Evolutionary conservation across 495 filamentous ascomycete genomes (phyloP), one percentile per base, ranked within the genome.

Genomic region (Aspergillus leporis): DNA sequence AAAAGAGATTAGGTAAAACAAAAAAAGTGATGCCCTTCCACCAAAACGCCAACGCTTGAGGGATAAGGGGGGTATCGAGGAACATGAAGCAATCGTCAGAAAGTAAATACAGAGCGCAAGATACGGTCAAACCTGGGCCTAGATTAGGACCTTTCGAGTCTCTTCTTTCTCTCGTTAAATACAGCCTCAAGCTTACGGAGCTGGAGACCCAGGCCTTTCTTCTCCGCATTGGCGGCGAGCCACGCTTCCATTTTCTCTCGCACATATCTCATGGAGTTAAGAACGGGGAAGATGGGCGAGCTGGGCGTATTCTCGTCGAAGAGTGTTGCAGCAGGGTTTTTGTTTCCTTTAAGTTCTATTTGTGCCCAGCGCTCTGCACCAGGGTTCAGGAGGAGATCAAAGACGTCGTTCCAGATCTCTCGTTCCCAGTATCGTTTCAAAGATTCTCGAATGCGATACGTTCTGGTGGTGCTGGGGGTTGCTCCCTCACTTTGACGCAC

Each of bases 351-450:
- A 1, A 58, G 70, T 50, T 85, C 85, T 40, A 86, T 75, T 61
- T 85, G 80, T 54, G 68, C 70, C 55, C 77, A 80, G 5, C 68
- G 68, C 14, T 77, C 73, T 0, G 66, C 59, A 3, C 79, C 78
- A 3, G 95, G 92, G 70, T 98, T 98, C 12, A 98, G 74, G 58
- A 98, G 70, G 48, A 98, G 63, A 64, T 94, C 91, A 71, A 98
- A 97, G 19, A 89, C 81, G 55, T 89, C 83, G 1, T 56, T 74
- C 94, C 95, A 98, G 52, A 98, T 82, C 54, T 96, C 91, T 51
- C 85, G 86, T 77, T 97, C 92, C 94, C 94, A 98, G 70, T 97
- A 97, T 22, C 94, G 71, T 74, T 98, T 98, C 55, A 97, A 69
- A 1, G 77, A 79, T 52, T 95, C 91, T 31, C 84, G 81, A 54